Base-by-base conservation (phyloP, 306 rosid species). In the Inga laurina region DNA sequence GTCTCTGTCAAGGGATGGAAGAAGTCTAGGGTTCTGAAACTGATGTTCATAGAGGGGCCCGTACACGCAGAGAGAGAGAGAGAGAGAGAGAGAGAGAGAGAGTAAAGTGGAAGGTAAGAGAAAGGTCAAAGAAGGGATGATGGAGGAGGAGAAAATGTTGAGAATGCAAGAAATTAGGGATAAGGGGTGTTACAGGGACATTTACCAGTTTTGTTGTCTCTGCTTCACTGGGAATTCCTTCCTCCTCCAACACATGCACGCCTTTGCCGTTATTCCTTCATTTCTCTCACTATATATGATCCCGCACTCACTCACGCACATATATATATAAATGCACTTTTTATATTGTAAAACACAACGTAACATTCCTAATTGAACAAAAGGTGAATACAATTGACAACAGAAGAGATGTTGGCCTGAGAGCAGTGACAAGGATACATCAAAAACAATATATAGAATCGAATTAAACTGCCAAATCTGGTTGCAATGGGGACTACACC, bases 81-180 rank as follows among this genome's bases (percentile, higher is more conserved):
- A 10, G 18, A 10, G 52, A 9, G 54, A 15, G 59, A 14, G 44
- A 41, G 44, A 30, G 74, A 9, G 54, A 16, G 59, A 14, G 68
- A 13, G 68, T 24, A 62, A 24, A 62, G 37, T 62, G 35, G 68
- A 62, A 62, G 68, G 37, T 12, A 54, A 27, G 11, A 11, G 34
- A 11, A 79, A 76, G 73, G 83, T 85, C 84, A 86, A 62, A 87
- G 79, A 72, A 70, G 77, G 86, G 75, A 83, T 87, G 81, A 84
- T 64, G 48, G 24, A 43, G 82, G 86, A 81, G 91, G 90, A 67
- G 83, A 75, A 77, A 89, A 88, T 86, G 87, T 86, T 84, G 79
- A 74, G n/a, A 52, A 52, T 51, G 54, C 5, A 71, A 86, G 43
- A 39, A 71, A 51, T n/a, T 16, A 67, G n/a, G 22, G 12, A 48